Percentiles rank a stretch among this genome's conserved stretches.
These are phyloP conservation scores for Psilocybe cubensis DNA, from an alignment of 768 basidiomycete genomes.

Conservation along the genomic window DNA sequence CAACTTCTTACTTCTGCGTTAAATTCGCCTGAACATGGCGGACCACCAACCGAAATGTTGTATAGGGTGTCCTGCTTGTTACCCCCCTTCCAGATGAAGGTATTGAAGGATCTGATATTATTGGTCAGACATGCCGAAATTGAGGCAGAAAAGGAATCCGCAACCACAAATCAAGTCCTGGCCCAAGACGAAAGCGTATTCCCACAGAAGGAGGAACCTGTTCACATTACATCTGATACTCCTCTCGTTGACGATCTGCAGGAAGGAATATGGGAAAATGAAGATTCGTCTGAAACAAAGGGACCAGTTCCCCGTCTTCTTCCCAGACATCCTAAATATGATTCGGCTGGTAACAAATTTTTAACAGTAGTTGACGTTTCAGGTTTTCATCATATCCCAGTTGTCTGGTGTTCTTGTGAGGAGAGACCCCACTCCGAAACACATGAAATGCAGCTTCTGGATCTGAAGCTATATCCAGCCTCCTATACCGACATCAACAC, in stretches of 20 bases:
- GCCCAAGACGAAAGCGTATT: neutral
- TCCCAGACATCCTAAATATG: neutral
- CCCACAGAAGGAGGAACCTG: neutral
- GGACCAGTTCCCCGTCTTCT: neutral
- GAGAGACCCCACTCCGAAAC: neutral
- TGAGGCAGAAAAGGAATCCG: too few relatives aligned
- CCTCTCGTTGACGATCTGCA: neutral
- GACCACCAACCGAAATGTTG: too few relatives aligned
- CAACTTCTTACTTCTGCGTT: too few relatives aligned
- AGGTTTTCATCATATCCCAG: constrained; percentile 1
- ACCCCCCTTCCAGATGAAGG: too few relatives aligned
- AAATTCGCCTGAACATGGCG: too few relatives aligned
- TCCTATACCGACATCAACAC: constrained; percentile 6
- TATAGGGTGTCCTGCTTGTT: too few relatives aligned
- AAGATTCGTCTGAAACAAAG: neutral
- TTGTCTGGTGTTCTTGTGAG: neutral
- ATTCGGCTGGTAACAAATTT: neutral
- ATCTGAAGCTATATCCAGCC: constrained; percentile 7
- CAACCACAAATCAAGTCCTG: too few relatives aligned
- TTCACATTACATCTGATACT: neutral
- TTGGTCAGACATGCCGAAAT: too few relatives aligned
- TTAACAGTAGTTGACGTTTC: neutral
- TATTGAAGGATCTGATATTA: too few relatives aligned
- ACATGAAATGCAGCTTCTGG: neutral
- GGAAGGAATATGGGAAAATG: neutral